A percentile compares a stretch with the other conserved stretches of the same genome.
These are phyloP conservation scores for Tolypocladium pustulatum DNA, from an alignment of 2,329 filamentous ascomycete species.

Conservation along the genomic window DNA sequence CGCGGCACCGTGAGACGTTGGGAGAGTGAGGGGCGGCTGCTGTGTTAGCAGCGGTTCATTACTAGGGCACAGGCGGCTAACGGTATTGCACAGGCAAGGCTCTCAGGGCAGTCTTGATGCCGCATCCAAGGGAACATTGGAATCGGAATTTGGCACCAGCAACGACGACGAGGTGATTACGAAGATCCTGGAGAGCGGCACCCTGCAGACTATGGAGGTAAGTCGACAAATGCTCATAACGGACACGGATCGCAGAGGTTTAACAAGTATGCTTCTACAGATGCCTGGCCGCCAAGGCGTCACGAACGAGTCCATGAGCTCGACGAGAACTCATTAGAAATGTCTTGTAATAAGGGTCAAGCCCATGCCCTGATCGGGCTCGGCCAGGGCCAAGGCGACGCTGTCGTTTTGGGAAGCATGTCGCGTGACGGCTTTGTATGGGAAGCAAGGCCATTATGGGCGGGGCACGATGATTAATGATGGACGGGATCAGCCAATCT, in stretches of 20 bases:
- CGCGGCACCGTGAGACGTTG: neutral
- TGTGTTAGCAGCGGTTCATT: neutral
- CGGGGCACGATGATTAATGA: neutral
- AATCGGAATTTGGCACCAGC: conserved; percentile 78
- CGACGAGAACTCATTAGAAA: conserved; percentile 29
- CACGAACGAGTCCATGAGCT: conserved; percentile 42
- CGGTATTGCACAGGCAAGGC: conserved; percentile 54
- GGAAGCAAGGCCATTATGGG: neutral
- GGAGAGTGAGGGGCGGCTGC: neutral
- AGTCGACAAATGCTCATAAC: conserved; percentile 8
- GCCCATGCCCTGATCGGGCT: neutral
- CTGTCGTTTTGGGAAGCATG: neutral
- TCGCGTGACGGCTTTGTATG: neutral
- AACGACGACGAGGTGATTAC: conserved; percentile 72
- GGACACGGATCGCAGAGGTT: neutral
- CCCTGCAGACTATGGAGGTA: conserved; percentile 50
- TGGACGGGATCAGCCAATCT: neutral
- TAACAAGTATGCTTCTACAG: conserved; percentile 18
- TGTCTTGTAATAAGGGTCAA: neutral
- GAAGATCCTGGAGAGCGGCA: conserved; percentile 70
- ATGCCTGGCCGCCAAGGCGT: conserved; percentile 40
- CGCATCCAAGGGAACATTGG: conserved; percentile 64
- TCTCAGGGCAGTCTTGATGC: conserved; percentile 68
- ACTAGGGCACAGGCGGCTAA: neutral
- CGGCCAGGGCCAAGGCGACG: neutral